phyloP scores from a whole-genome alignment of 306 rosid genomes.

The Cyamopsis tetragonoloba region DNA sequence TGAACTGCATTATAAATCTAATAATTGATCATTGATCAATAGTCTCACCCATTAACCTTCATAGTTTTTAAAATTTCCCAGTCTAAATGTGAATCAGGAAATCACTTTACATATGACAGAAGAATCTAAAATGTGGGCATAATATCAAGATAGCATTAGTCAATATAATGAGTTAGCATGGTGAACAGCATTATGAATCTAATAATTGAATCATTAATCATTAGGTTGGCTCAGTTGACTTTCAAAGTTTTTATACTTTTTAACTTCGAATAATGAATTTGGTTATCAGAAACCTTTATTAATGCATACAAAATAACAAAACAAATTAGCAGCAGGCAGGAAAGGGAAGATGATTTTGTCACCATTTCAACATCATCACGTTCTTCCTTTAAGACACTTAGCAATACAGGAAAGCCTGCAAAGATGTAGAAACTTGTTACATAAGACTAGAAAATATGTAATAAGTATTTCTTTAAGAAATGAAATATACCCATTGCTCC shows the following conservation, averaged over 20 bases:
- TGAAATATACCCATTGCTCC: constrained; percentile 74
- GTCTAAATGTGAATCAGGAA: not conserved
- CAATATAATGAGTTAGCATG: not conserved
- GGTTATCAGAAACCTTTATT: not conserved
- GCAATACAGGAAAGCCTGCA: constrained; percentile 76
- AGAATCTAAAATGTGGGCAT: not conserved
- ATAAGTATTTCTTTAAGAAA: not conserved
- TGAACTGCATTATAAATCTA: not conserved
- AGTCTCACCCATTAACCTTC: not conserved
- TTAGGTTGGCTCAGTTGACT: not conserved
- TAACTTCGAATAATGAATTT: not conserved
- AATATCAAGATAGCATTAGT: not conserved
- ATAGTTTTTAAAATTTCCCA: not conserved
- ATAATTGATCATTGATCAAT: not conserved
- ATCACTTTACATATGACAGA: not conserved
- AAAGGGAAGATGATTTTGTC: constrained; percentile 15
- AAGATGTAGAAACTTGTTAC: constrained; percentile 14
- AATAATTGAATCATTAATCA: not conserved
- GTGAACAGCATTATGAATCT: not conserved
- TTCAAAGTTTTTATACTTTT: not conserved
- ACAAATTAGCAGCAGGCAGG: not conserved
- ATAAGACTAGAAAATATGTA: not conserved
- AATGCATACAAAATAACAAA: not conserved
- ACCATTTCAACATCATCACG: constrained; percentile 91
- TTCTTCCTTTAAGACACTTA: constrained; percentile 70